phyloP scores from a whole-genome alignment of 1,284 basidiomycete species.

The Mixia osmundae region DNA sequence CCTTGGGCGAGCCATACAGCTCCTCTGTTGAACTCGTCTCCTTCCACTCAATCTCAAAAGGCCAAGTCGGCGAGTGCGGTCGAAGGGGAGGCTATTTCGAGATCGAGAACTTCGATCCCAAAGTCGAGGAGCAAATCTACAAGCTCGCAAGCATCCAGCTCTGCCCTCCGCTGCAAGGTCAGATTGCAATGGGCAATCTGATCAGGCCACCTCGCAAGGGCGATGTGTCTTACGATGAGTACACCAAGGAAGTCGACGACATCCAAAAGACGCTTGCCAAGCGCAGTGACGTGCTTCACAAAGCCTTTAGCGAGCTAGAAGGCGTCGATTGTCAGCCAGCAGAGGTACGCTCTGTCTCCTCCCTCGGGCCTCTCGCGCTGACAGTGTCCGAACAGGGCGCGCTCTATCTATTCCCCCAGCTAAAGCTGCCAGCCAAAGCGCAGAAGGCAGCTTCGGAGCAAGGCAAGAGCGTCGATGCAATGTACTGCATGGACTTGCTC shows the following conservation, averaged over 20 bases:
- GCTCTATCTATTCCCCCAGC: constrained; percentile 59
- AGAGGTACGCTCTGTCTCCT: constrained; percentile 16
- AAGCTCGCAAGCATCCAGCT: constrained; percentile 79
- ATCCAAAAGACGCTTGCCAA: constrained; percentile 49
- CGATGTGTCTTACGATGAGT: constrained; percentile 47
- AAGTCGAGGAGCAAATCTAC: constrained; percentile 64
- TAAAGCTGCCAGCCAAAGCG: constrained; percentile 45
- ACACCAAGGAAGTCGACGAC: constrained; percentile 51
- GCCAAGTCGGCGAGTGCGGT: constrained; percentile 80
- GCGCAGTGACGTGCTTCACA: constrained; percentile 47
- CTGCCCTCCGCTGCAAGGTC: constrained; percentile 67
- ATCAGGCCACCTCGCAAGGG: constrained; percentile 59
- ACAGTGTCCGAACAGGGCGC: constrained; percentile 37
- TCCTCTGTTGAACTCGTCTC: constrained; percentile 48
- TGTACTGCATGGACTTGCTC: constrained; percentile 60
- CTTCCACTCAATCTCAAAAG: constrained; percentile 91
- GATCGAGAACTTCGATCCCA: constrained; percentile 47
- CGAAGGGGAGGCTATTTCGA: constrained; percentile 86
- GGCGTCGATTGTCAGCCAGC: constrained; percentile 69
- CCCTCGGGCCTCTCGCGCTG: neutral
- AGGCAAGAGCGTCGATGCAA: constrained; percentile 60
- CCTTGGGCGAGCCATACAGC: constrained; percentile 31
- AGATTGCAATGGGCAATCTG: constrained; percentile 76
- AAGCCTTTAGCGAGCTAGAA: constrained; percentile 46
- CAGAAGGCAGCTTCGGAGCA: constrained; percentile 41